Conservation (phyloP, 192 early-diverging fungal species). For the Backusella sp. region DNA sequence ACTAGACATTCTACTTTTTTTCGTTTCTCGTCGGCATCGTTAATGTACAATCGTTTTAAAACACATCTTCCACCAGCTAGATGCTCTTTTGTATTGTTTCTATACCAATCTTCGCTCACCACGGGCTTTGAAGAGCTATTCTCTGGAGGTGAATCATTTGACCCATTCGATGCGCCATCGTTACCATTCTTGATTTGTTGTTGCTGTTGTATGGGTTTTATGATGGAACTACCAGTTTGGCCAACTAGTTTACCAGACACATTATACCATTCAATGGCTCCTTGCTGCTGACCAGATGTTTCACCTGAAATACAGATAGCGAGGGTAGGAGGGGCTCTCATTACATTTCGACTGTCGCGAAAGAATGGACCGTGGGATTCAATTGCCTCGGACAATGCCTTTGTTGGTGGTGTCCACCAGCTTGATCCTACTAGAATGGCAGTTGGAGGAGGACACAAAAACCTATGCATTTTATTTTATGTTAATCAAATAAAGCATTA, state of each 20-base stretch:
- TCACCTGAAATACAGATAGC: slow-evolving; percentile 56
- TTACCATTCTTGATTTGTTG: background rate
- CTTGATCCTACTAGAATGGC: slow-evolving; percentile 67
- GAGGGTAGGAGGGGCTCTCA: slow-evolving; percentile 41
- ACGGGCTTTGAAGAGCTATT: background rate
- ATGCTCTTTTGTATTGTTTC: slow-evolving; percentile 3
- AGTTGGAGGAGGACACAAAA: slow-evolving; percentile 80
- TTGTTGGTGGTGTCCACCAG: slow-evolving; percentile 47
- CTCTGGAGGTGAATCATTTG: background rate
- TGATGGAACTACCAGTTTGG: slow-evolving; percentile 36
- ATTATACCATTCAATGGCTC: slow-evolving; percentile 48
- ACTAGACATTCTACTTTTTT: slow-evolving; percentile 75
- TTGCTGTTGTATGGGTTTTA: background rate
- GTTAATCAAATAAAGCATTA: background rate
- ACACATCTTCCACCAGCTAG: slow-evolving; percentile 48
- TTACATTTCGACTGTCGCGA: background rate
- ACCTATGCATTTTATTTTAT: slow-evolving; percentile 38
- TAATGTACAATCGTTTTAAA: slow-evolving; percentile 80
- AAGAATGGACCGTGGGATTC: background rate
- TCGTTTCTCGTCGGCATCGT: slow-evolving; percentile 79
- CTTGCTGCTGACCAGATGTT: slow-evolving; percentile 45
- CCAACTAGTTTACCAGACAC: slow-evolving; percentile 41
- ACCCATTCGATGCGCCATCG: background rate
- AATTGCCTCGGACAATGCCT: background rate
- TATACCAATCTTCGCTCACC: slow-evolving; percentile 13